These are phyloP conservation scores for Zymoseptoria passerinii DNA, from an alignment of 2,329 filamentous ascomycete genomes.

Conservation along the genomic window DNA sequence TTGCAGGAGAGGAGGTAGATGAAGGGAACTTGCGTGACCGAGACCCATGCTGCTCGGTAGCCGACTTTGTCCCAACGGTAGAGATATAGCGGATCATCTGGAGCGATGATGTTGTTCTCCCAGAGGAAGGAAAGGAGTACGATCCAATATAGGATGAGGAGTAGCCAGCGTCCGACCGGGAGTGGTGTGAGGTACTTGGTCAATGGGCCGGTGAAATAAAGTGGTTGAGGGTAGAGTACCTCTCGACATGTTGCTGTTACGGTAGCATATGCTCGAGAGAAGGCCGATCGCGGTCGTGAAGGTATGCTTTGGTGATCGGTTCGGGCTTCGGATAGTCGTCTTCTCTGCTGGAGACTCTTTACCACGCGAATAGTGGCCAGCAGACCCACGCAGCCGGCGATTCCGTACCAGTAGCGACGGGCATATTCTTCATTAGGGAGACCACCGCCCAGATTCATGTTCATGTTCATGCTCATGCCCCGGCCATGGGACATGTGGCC, in stretches of 20 bases:
- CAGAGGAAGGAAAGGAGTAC: slow-evolving; percentile 25
- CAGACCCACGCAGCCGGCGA: slow-evolving; percentile 20
- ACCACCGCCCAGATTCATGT: slow-evolving; percentile 16
- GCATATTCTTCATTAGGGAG: slow-evolving; percentile 19
- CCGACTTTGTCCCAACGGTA: slow-evolving; percentile 50
- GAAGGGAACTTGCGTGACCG: slow-evolving; percentile 55
- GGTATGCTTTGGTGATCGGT: slow-evolving; percentile 11
- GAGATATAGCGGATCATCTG: slow-evolving; percentile 20
- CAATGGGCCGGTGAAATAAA: slow-evolving; percentile 24
- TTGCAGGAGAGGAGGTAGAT: slow-evolving; percentile 45
- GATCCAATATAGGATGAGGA: slow-evolving; percentile 25
- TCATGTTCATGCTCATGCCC: slow-evolving; percentile 23
- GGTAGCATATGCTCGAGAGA: slow-evolving; percentile 24
- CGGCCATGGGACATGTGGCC: slow-evolving; percentile 14
- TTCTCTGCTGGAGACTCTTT: slow-evolving; percentile 10
- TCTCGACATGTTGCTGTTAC: slow-evolving; percentile 21
- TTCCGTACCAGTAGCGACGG: slow-evolving; percentile 25
- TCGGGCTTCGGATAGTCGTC: slow-evolving; percentile 7
- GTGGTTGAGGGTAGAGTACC: slow-evolving; percentile 23
- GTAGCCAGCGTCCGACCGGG: slow-evolving; percentile 24
- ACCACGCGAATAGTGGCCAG: slow-evolving; percentile 14
- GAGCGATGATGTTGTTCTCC: slow-evolving; percentile 23
- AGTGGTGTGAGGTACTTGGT: slow-evolving; percentile 27
- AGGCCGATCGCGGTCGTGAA: slow-evolving; percentile 17
- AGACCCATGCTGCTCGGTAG: slow-evolving; percentile 60